A percentile compares a stretch with the other conserved stretches of the same genome.
Conservation (phyloP, 768 basidiomycete species). For the Rhodosporidiobolus sp. region DNA sequence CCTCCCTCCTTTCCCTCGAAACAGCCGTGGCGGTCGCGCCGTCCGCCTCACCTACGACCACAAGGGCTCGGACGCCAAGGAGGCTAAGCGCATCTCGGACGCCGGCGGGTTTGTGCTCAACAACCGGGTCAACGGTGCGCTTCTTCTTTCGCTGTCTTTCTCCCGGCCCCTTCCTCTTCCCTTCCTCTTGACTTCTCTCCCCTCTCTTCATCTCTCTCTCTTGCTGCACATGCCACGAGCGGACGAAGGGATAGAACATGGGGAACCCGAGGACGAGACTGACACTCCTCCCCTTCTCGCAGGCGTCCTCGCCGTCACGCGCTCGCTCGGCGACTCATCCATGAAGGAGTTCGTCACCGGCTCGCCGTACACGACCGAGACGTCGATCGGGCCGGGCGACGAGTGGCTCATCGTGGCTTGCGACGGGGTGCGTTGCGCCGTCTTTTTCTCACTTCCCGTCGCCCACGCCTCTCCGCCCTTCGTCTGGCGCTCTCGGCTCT, state of each 20-base stretch:
- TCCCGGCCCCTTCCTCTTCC: conserved; percentile 51
- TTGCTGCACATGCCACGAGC: too few species aligned
- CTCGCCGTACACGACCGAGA: conserved; percentile 97
- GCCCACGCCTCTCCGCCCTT: too few species aligned
- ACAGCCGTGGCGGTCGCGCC: conserved; percentile 73
- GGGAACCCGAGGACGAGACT: too few species aligned
- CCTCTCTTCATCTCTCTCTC: too few species aligned
- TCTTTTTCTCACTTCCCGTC: not conserved
- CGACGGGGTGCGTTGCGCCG: conserved; percentile 59
- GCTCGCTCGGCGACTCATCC: conserved; percentile 90
- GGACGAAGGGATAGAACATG: too few species aligned
- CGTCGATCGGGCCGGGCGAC: conserved; percentile 80
- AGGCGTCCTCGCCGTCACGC: conserved; percentile 82
- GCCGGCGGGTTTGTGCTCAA: conserved; percentile 99
- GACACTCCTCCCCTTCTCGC: conserved; percentile 54
- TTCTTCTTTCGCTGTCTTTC: conserved; percentile 81
- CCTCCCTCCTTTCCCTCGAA: not conserved
- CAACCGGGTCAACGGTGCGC: conserved; percentile 83
- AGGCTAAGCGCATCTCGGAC: conserved; percentile 94
- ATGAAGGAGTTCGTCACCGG: conserved; percentile 99
- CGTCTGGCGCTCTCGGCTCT: too few species aligned
- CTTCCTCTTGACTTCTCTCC: conserved; percentile 83
- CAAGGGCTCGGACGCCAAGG: conserved; percentile 94
- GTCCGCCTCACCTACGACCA: conserved; percentile 96
- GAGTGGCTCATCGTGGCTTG: conserved; percentile 86